Evolutionary conservation across 352 stramenopile species (phyloP), one percentile per base, ranked within the genome.

Genomic region (Phytophthora boehmeriae): DNA sequence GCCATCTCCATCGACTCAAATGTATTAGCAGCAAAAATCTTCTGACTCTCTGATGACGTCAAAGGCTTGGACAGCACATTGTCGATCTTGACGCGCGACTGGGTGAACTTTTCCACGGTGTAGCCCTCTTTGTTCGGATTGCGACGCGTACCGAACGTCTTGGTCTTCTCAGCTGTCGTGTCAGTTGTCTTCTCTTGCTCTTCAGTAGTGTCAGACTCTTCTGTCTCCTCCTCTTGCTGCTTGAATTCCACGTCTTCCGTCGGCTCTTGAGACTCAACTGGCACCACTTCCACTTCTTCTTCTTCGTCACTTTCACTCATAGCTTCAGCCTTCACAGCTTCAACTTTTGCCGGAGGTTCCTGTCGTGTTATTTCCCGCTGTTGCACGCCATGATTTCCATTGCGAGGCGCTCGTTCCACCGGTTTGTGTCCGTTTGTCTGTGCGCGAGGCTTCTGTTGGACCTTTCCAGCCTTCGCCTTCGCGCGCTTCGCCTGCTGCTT

Each of bases 121-220:
- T 95, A 93, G 11, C 42, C 53, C 34, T 84, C 83, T 62, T 93
- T 95, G 74, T 93, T 95, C 1, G 87, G 87, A 58, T 94, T 94
- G 47, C 83, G 83, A 25, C 87, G 87, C 14, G 87, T 91, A 25
- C 86, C 86, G 63, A 92, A 90, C 25, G 59, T 28, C 35, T 73
- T 62, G 1, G 36, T 1, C 34, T 65, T 75, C n/a, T 35, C 22
- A 30, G 25, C 6, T 30, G 25, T 30, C 25, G 25, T 30, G 30
- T 63, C 47, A 6, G 5, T n/a, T 0, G 16, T 1, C 20, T 59
- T 52, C 4, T 49, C 42, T n/a, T 22, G 17, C 2, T 53, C 36
- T 3, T 51, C 50, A 4, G 68, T 46, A 5, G 51, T 34, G 14
- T 68, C 58, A 16, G 8, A 4, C 14, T 68, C 38, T 28, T 54